Evolutionary conservation across 495 filamentous ascomycete genomes (phyloP).

Genomic region (Xylaria curta): DNA sequence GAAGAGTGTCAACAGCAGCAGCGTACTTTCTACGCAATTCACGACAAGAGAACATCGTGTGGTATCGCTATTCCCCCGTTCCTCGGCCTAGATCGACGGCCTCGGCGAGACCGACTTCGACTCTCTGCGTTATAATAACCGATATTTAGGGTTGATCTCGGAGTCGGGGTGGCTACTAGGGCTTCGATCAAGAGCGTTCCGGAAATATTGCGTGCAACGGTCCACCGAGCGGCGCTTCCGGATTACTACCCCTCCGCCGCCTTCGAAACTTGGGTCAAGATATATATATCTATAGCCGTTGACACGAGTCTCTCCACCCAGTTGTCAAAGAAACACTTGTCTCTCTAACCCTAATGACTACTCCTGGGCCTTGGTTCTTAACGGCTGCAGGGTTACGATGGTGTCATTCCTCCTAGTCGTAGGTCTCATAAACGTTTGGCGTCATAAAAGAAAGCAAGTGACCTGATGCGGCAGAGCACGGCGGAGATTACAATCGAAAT

Average conservation of each 20-base stretch:
- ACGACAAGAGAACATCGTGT: background rate
- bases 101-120: constrained; percentile 35
- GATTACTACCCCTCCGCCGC: constrained; percentile 30
- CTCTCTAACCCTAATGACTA: too few relatives aligned
- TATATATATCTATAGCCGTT: too few relatives aligned
- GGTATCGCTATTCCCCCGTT: background rate
- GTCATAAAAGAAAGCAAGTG: too few relatives aligned
- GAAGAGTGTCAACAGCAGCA: background rate
- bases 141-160: background rate
- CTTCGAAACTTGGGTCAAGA: background rate
- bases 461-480: too few relatives aligned
- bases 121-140: constrained; percentile 31
- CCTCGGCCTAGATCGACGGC: background rate
- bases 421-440: too few relatives aligned
- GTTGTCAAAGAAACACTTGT: too few relatives aligned
- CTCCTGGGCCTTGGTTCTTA: too few relatives aligned
- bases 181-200: background rate
- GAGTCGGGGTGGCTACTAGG: background rate
- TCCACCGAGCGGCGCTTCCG: constrained; percentile 29
- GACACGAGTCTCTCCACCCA: too few relatives aligned
- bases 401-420: too few relatives aligned
- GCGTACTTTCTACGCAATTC: background rate
- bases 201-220: background rate
- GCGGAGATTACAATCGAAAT: background rate
- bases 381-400: too few relatives aligned